Percentiles rank a stretch among this genome's conserved stretches.
These are phyloP conservation scores for Limnanthes douglasii DNA, from an alignment of 345 rosid species.

Conservation along the genomic window DNA sequence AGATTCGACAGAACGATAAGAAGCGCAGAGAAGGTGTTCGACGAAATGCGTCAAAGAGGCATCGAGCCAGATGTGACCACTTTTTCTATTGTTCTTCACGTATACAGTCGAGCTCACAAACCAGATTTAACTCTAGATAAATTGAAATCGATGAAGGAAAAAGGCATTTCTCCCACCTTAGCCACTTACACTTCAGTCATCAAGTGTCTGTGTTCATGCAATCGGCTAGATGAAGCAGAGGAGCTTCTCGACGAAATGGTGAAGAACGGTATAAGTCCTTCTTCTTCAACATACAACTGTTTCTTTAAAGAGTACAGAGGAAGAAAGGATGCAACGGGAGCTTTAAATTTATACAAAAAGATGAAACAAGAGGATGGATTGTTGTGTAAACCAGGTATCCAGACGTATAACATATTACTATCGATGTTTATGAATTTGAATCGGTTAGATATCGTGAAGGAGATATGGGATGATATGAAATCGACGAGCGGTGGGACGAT, in stretches of 20 bases:
- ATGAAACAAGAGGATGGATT: slow-evolving; percentile 38
- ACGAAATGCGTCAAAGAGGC: slow-evolving; percentile 64
- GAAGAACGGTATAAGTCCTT: slow-evolving; percentile 37
- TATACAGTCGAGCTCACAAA: slow-evolving; percentile 74
- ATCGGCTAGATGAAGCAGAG: slow-evolving; percentile 52
- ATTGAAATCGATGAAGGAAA: slow-evolving; percentile 51
- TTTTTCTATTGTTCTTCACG: slow-evolving; percentile 63
- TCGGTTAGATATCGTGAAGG: slow-evolving; percentile 33
- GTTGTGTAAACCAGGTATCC: slow-evolving; percentile 26
- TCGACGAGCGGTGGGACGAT: slow-evolving; percentile 18
- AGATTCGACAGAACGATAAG: slow-evolving; percentile 50
- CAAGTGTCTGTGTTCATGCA: slow-evolving; percentile 77
- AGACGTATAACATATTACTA: slow-evolving; percentile 49
- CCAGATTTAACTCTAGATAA: slow-evolving; percentile 57
- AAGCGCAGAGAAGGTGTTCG: slow-evolving; percentile 61
- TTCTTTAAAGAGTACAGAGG: slow-evolving; percentile 83
- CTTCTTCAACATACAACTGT: slow-evolving; percentile 59
- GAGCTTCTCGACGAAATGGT: slow-evolving; percentile 58
- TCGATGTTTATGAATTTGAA: slow-evolving; percentile 44
- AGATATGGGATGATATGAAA: slow-evolving; percentile 68
- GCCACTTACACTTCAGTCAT: slow-evolving; percentile 59
- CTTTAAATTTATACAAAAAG: slow-evolving; percentile 55
- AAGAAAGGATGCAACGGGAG: slow-evolving; percentile 46
- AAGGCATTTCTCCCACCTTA: slow-evolving; percentile 43
- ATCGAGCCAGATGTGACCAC: slow-evolving; percentile 77